Evolutionary conservation across 2,329 filamentous ascomycete species (phyloP), one percentile per base, ranked within the genome.

Genomic region (Hypoxylon rubiginosum): DNA sequence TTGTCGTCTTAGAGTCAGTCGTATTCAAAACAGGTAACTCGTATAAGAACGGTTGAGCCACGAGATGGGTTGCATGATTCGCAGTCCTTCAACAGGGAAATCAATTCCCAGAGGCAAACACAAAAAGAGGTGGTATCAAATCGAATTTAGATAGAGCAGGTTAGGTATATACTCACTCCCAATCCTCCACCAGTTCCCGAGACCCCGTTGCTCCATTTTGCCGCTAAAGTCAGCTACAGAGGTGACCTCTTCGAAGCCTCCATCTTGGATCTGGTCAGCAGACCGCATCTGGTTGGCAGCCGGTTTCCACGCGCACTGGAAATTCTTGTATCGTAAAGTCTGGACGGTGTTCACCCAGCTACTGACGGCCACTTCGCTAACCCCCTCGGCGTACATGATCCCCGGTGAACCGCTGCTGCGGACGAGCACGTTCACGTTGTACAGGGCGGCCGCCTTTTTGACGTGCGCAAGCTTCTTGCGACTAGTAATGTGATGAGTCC

Each of bases 401-500:
- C 92, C 92, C 0, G 92, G 92, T 24, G 85, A 86, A 1, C 89
- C 88, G 10, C 91, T 91, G 67, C 85, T 89, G 26, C 91, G 86
- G 0, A 93, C 81, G 3, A 94, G 80, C 1, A 91, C 87, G 69
- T 90, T 85, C 60, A 88, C 80, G 69, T 86, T 82, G 50, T 85
- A 82, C 32, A 86, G 83, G 6, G 90, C 88, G 3, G 87, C 85
- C 1, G 89, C 88, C 76, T 91, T 90, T 54, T 83, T 87, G 21
- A 94, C 83, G 60, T 79, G 79, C 7, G 81, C 79, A 0, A 85
- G 79, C 75, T 94, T 94, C 76, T 93, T 93, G 69, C 91, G 89
- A 0, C 90, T 93, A 3, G 91, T 94, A 74, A 94, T 93, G 77
- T 94, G 92, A 72, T 94, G 92, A 0, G 92, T 94, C 56, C 91